Evolutionary conservation across 495 filamentous ascomycete genomes (phyloP), one percentile per base, ranked within the genome.

Genomic region (Penicillium antarcticum): DNA sequence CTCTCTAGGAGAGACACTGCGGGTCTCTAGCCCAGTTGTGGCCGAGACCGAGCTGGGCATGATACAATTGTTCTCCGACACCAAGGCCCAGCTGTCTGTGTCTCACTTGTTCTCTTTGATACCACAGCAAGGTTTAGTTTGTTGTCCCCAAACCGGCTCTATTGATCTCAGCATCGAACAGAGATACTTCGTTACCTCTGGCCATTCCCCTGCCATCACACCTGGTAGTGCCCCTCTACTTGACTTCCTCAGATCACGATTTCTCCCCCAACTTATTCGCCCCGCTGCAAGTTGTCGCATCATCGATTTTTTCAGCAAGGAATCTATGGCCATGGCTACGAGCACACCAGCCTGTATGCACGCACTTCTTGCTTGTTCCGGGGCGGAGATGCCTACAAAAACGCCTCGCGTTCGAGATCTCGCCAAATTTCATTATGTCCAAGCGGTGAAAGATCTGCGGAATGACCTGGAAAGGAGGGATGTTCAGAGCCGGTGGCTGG

Each of bases 361-460:
- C 52, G 53, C 60, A 8, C 46, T 63, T 8, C 60, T 63, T 7
- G 60, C 60, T 0, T 63, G 60, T 37, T 57, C 43, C 48, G 57
- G 60, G 2, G 53, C 57, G 0, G 60, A 63, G 33, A 54, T 60
- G 13, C 55, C 56, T 18, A 48, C 53, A n/a, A n/a, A 53, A 13
- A 44, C 35, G n/a, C 1, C 21, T 10, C 23, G 17, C 17, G 50
- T 48, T 26, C 53, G 49, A 5, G 34, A 39, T 4, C 16, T 63
- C 4, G 53, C 46, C 1, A 49, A 49, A 2, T 42, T 24, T 5
- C 60, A 60, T 21, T 63, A 63, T 32, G 42, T 49, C 7, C 42
- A 39, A 3, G 51, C 57, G 0, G 54, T 63, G 1, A 54, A 17
- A 14, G 60, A 44, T 1, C 41, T 60, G 2, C 43, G 60, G 13